Conservation (phyloP, 768 basidiomycete species). For the Pleurotus tuber-regium region DNA sequence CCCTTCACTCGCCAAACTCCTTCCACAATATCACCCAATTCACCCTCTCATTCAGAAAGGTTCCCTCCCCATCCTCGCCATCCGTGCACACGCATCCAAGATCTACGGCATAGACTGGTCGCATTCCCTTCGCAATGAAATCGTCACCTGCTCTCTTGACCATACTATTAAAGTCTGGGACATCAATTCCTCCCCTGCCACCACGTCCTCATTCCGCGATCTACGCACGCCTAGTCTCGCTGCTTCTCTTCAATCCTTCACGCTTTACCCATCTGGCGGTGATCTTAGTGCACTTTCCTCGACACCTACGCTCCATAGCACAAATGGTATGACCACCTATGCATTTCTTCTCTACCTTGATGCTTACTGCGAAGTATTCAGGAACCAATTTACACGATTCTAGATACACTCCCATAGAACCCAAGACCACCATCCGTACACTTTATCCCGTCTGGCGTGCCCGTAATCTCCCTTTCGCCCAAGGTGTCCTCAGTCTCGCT, state of each 20-base stretch:
- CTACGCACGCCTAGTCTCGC: background rate
- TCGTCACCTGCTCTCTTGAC: conserved; percentile 94
- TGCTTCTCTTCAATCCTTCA: background rate
- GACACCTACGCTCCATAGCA: background rate
- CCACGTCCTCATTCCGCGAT: conserved; percentile 9
- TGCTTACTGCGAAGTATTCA: background rate
- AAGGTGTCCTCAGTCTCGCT: conserved; percentile 82
- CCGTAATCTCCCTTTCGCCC: conserved; percentile 87
- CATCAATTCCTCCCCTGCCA: conserved; percentile 30
- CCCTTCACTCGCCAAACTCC: too few relatives aligned
- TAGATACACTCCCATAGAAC: conserved; percentile 25
- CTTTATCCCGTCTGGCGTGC: conserved; percentile 95
- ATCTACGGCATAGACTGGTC: conserved; percentile 99
- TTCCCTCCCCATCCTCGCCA: conserved; percentile 70
- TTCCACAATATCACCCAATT: background rate
- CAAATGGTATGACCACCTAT: background rate
- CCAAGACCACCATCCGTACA: conserved; percentile 60
- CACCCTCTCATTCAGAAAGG: conserved; percentile 68
- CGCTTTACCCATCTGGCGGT: background rate
- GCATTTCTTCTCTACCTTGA: background rate
- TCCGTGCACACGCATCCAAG: conserved; percentile 83
- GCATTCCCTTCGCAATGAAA: conserved; percentile 64
- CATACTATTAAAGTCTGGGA: conserved; percentile 91
- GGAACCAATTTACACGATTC: conserved; percentile 6
- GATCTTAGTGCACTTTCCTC: background rate